Evolutionary conservation across 2,329 filamentous ascomycete genomes (phyloP), one percentile per base, ranked within the genome.

Genomic region (Dryadomyces sulphureus): DNA sequence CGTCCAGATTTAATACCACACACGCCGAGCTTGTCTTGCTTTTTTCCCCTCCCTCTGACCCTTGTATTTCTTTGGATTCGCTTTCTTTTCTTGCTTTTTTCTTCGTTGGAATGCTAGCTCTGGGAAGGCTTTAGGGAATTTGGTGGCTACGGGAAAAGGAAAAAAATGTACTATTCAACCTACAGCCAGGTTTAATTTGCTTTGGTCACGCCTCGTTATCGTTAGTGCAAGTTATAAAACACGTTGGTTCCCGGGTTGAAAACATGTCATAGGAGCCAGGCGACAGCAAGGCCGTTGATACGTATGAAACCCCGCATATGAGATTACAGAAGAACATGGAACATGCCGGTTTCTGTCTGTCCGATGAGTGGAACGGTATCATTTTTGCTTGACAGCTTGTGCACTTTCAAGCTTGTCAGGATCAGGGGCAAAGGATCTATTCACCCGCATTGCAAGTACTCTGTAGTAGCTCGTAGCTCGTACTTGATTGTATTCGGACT

Each of bases 81-180:
- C 27, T 43, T 21, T 24, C 25, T 25, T 22, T 25, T 19, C 22
- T 12, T 32, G 34, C 1, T n/a, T 25, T 41, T 41, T 22, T 45
- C 30, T 44, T 34, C 41, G 38, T 45, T 4, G 40, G 39, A 36
- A 44, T 39, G 41, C 41, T 41, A 30, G 38, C 39, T 45, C 38
- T 38, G 48, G 50, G 47, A 49, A 38, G 49, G 50, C 43, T 40
- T 21, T 38, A 21, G 43, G 45, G 41, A 38, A n/a, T 43, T 43
- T 49, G 49, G 47, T 40, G 49, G 49, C 47, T 43, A 50, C 45
- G 50, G 49, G 48, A 49, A 49, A 50, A 30, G 27, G 39, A 30
- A 39, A 48, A 45, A 46, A 45, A 46, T 36, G 32, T 51, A 19
- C 34, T 48, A 35, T 50, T 45, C 43, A 43, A 24, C 25, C 22